Base-by-base conservation (phyloP, 2,329 filamentous ascomycete species). In the Periglandula ipomoeae region DNA sequence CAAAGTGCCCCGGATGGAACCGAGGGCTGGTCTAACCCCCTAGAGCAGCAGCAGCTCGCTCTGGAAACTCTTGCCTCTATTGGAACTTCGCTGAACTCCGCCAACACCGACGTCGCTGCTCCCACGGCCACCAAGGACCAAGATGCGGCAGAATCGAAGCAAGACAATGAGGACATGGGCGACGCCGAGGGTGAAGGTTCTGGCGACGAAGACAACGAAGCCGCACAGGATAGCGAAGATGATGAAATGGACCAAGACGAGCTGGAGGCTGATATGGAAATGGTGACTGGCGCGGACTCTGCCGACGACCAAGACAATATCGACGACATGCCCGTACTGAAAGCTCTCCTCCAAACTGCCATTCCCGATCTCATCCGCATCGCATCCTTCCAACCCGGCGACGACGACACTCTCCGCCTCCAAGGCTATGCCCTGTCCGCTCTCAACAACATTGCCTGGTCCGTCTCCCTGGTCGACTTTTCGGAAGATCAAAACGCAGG, bases 401-500 rank as follows among this genome's bases (percentile, higher is more conserved):
- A 67, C 47, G 70, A 72, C 19, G 68, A 72, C 26, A 58, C 65
- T 15, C 60, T 70, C 11, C 59, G 68, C 6, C 65, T 83, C 37
- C 77, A 77, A 53, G 63, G 63, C 19, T 72, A 75, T 54, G 76
- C 81, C 17, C 65, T 85, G 22, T 75, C 78, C 2, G 74, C 79
- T 15, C 70, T 86, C 50, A 84, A 79, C 68, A 85, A 85, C 63
- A 76, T 85, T 47, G 71, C 81, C 47, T 85, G 82, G 81, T 82
- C 81, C 10, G 69, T 83, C 37, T 81, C 78, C 8, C 75, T 75
- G 56, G 67, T 82, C 55, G 79, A 82, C 62, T 81, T 81, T 57
- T 68, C 72, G 22, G 71, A 76, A 27, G 65, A 67, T n/a, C 69
- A 72, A 46, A 79, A 79, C 59, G 64, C 70, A 4, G 66, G 69